These are phyloP conservation scores for Pseudocercospora vitis DNA, from an alignment of 2,329 filamentous ascomycete species.

Conservation along the genomic window DNA sequence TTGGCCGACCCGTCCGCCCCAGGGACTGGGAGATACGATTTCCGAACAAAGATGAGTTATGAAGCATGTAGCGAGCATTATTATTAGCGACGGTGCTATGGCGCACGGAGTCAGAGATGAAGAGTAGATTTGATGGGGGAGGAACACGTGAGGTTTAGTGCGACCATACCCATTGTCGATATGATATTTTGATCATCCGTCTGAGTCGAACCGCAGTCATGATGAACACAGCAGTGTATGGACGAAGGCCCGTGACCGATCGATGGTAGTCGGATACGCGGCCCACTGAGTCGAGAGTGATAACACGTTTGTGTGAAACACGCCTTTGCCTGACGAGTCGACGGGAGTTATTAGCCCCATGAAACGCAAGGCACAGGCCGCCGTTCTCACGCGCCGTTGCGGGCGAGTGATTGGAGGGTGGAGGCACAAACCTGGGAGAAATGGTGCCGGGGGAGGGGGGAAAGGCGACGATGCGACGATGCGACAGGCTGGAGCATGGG, in stretches of 20 bases:
- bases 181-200: neutral
- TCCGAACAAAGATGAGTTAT: constrained; percentile 40
- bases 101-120: constrained; percentile 4
- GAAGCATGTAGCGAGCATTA: constrained; percentile 12
- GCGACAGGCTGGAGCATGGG: neutral
- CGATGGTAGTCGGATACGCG: neutral
- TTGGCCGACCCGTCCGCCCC: constrained; percentile 60
- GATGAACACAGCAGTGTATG: neutral
- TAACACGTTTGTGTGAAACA: neutral
- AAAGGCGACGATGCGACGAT: neutral
- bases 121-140: neutral
- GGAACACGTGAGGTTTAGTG: neutral
- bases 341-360: neutral
- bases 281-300: neutral
- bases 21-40: constrained; percentile 56
- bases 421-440: neutral
- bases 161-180: neutral
- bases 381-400: too few relatives aligned
- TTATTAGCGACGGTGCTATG: constrained; percentile 9
- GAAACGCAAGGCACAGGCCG: constrained; percentile 3
- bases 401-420: too few relatives aligned
- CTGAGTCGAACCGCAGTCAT: constrained; percentile 1
- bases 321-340: neutral
- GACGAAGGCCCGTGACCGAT: neutral
- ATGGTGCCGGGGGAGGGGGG: neutral